Percentiles rank a stretch among this genome's conserved stretches.
Evolutionary conservation across 768 basidiomycete species (phyloP).

Genomic region (Rubroboletus satanas): DNA sequence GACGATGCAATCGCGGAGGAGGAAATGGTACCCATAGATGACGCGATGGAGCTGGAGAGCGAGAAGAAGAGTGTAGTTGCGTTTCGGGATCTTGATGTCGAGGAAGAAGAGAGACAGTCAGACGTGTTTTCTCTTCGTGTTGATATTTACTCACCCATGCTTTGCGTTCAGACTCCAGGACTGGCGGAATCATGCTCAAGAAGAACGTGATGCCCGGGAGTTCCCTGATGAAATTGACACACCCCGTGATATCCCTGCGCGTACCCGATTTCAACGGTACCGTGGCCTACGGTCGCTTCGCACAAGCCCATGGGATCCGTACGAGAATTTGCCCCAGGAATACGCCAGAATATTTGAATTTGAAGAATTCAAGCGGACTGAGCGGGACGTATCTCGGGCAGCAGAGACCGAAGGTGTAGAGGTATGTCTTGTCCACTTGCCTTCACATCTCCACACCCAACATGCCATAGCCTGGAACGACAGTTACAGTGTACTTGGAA

Average conservation of each 20-base stretch:
- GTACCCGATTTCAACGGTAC: slow-evolving; percentile 84
- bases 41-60: slow-evolving; percentile 53
- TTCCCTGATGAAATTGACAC: slow-evolving; percentile 98
- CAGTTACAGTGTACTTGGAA: slow-evolving; percentile 74
- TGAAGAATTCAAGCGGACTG: slow-evolving; percentile 88
- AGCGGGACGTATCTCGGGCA: slow-evolving; percentile 60
- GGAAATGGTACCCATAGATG: slow-evolving; percentile 57
- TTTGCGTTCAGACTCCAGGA: slow-evolving; percentile 50
- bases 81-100: slow-evolving; percentile 75
- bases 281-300: slow-evolving; percentile 89
- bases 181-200: slow-evolving; percentile 67
- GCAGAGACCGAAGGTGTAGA: slow-evolving; percentile 69
- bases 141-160: not conserved
- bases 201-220: slow-evolving; percentile 76
- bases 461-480: slow-evolving; percentile 61
- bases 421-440: slow-evolving; percentile 41
- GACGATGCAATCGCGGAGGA: slow-evolving; percentile 41
- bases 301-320: slow-evolving; percentile 97
- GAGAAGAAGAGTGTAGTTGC: slow-evolving; percentile 49
- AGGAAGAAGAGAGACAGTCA: slow-evolving; percentile 86
- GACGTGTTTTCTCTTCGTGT: slow-evolving; percentile 24
- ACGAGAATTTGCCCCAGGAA: slow-evolving; percentile 90
- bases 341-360: slow-evolving; percentile 97
- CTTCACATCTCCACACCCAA: not conserved
- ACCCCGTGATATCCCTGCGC: slow-evolving; percentile 76